Evolutionary conservation across 2,329 filamentous ascomycete species (phyloP).

Genomic region (Microdochium paspali): DNA sequence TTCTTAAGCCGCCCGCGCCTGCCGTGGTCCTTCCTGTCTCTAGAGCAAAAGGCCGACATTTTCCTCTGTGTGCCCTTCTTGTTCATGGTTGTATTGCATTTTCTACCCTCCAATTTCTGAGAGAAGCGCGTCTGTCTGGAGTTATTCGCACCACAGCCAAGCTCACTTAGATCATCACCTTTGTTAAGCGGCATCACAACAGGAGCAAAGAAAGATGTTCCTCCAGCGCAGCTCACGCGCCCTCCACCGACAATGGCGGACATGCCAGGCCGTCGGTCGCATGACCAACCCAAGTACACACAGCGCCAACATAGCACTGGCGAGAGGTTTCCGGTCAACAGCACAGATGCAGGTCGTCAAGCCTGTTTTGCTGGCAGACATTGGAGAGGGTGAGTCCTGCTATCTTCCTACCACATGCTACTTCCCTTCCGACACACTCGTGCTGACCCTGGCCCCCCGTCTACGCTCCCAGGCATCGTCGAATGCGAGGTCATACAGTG

Average conservation of each 20-base stretch:
- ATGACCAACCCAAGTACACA: slow-evolving; percentile 14
- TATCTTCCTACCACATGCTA: no score
- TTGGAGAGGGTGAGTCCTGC: slow-evolving; percentile 62
- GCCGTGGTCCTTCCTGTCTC: background rate
- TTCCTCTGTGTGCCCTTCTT: background rate
- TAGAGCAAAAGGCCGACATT: background rate
- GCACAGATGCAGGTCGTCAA: slow-evolving; percentile 51
- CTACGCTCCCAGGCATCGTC: slow-evolving; percentile 64
- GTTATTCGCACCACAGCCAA: no score
- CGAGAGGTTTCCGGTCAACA: slow-evolving; percentile 42
- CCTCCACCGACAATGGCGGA: slow-evolving; percentile 40
- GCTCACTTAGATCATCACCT: no score
- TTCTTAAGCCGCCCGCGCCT: background rate
- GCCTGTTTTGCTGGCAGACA: slow-evolving; percentile 75
- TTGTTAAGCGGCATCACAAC: background rate
- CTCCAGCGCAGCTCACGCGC: slow-evolving; percentile 40
- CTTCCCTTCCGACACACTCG: no score
- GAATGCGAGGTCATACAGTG: slow-evolving; percentile 99
- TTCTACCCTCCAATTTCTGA: background rate
- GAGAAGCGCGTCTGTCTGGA: no score
- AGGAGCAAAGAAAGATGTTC: slow-evolving; percentile 35
- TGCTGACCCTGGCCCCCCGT: slow-evolving; percentile 3
- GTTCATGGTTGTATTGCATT: background rate
- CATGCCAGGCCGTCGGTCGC: slow-evolving; percentile 28
- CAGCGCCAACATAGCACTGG: slow-evolving; percentile 14